Conservation (phyloP, 176 grass and related monocot species). For the Luzula sylvatica region DNA sequence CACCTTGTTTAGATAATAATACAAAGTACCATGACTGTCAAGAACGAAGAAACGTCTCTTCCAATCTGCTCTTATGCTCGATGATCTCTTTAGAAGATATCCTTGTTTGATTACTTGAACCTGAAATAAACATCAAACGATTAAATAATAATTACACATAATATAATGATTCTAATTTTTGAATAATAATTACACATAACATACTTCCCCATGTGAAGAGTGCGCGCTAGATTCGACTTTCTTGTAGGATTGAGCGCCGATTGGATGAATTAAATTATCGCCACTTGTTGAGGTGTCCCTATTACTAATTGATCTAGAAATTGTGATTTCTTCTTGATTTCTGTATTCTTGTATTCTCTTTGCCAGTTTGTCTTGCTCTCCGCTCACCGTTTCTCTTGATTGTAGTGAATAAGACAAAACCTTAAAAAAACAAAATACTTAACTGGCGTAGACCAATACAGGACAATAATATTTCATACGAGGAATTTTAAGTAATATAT, state of each 20-base stretch:
- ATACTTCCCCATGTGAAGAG: conserved; percentile 84
- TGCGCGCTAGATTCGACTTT: conserved; percentile 84
- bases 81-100: conserved; percentile 91
- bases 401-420: conserved; percentile 86
- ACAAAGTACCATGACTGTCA: conserved; percentile 96
- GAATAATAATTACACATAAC: not conserved
- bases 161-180: not conserved
- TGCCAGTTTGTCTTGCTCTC: conserved; percentile 79
- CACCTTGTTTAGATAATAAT: conserved; percentile 79
- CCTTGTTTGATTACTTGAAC: conserved; percentile 96
- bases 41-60: conserved; percentile 99
- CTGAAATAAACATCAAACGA: conserved; percentile 29
- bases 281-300: conserved; percentile 52
- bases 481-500: conserved; percentile 15
- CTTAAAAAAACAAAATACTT: conserved; percentile 28
- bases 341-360: conserved; percentile 98
- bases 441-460: not conserved
- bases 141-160: not conserved
- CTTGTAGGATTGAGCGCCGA: conserved; percentile 82
- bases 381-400: conserved; percentile 77
- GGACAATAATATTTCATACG: no score
- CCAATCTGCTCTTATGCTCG: conserved; percentile 94
- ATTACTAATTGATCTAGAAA: conserved; percentile 52
- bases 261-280: conserved; percentile 53
- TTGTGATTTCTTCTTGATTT: conserved; percentile 80